Percentiles rank a stretch among this genome's conserved stretches.
Conservation (phyloP, 2,329 filamentous ascomycete genomes). For the Fusarium heterosporum region DNA sequence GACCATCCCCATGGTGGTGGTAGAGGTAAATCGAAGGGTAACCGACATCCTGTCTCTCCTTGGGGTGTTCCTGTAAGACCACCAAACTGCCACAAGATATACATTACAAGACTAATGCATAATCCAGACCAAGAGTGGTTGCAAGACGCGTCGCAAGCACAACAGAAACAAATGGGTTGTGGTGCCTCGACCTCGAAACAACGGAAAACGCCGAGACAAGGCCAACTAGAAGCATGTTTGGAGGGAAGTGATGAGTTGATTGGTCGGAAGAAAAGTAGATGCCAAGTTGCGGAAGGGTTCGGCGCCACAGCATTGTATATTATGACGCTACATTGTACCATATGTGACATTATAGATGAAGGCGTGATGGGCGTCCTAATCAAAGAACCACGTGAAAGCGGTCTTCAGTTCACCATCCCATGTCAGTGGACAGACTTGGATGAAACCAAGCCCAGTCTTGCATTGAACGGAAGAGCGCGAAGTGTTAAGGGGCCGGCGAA, state of each 20-base stretch:
- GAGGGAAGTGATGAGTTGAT: constrained; percentile 33
- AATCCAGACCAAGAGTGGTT: constrained; percentile 79
- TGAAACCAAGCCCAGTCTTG: neutral
- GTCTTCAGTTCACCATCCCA: neutral
- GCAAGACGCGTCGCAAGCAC: constrained; percentile 89
- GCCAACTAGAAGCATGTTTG: constrained; percentile 52
- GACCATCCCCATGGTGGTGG: constrained; percentile 99
- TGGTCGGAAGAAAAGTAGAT: constrained; percentile 26
- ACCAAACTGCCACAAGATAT: neutral
- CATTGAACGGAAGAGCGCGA: neutral
- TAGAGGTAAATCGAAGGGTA: constrained; percentile 99
- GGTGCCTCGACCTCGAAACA: constrained; percentile 83
- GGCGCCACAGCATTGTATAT: constrained; percentile 47
- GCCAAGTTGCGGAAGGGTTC: constrained; percentile 22
- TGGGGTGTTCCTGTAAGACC: constrained; percentile 92
- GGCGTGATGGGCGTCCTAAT: constrained; percentile 34
- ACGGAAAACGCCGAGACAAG: constrained; percentile 86
- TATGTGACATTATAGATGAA: constrained; percentile 51
- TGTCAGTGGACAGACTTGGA: neutral
- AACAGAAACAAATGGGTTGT: constrained; percentile 95
- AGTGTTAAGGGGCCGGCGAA: neutral
- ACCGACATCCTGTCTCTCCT: constrained; percentile 91
- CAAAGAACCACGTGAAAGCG: constrained; percentile 21
- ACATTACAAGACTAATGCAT: constrained; percentile 22
- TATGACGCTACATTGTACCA: constrained; percentile 50